A percentile compares a stretch with the other conserved stretches of the same genome.
Conservation (phyloP, 192 early-diverging fungal species). For the Phlyctochytrium arcticum region DNA sequence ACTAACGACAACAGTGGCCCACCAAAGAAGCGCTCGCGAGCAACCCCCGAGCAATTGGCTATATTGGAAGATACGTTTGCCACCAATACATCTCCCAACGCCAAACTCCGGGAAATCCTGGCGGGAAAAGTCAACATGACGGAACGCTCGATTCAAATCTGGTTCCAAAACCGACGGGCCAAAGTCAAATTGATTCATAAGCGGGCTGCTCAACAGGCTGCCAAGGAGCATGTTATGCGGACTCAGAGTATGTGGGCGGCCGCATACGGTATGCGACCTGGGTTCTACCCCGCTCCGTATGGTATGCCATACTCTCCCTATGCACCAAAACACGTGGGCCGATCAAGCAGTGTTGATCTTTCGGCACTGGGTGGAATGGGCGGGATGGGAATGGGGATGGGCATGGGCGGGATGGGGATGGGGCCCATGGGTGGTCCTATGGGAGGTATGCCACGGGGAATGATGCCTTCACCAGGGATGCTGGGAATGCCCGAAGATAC, state of each 20-base stretch:
- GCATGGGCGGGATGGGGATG: conserved; percentile 1
- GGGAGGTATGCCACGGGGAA: not conserved
- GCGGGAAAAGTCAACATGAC: conserved; percentile 66
- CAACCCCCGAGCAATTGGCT: conserved; percentile 79
- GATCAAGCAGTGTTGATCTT: conserved; percentile 14
- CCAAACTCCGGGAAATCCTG: conserved; percentile 62
- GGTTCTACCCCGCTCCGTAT: not conserved
- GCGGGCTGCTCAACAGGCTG: conserved; percentile 15
- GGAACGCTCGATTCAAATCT: conserved; percentile 60
- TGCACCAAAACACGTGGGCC: not conserved
- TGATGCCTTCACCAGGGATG: not conserved
- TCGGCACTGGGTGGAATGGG: not conserved
- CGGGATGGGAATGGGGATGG: not conserved
- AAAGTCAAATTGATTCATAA: conserved; percentile 43
- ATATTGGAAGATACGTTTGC: conserved; percentile 72
- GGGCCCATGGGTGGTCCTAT: not conserved
- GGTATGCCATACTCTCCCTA: not conserved
- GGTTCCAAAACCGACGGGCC: conserved; percentile 81
- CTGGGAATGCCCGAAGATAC: not conserved
- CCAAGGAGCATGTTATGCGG: conserved; percentile 1
- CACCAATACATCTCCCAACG: conserved; percentile 64
- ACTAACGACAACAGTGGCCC: not conserved
- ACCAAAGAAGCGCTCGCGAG: conserved; percentile 60
- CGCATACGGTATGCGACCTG: conserved; percentile 10
- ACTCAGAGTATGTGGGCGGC: not conserved